phyloP scores from a whole-genome alignment of 306 rosid species.

The Cucumis hystrix region DNA sequence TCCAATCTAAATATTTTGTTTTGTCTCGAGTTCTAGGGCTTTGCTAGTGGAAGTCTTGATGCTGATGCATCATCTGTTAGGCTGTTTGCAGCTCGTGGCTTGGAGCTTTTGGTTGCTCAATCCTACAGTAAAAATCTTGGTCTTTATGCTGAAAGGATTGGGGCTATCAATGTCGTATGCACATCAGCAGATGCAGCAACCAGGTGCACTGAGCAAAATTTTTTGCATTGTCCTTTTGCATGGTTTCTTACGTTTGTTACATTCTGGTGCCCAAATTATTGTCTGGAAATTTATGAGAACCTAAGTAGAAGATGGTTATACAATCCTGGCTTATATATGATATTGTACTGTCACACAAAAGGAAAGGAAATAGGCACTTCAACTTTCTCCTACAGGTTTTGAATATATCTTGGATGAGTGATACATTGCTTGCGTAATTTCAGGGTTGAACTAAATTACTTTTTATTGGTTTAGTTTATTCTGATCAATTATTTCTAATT shows the following conservation, averaged over 20 bases:
- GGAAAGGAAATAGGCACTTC: background rate
- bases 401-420: background rate
- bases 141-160: slow-evolving; percentile 94
- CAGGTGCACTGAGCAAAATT: slow-evolving; percentile 33
- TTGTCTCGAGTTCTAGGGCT: slow-evolving; percentile 41
- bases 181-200: slow-evolving; percentile 73
- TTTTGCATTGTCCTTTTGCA: background rate
- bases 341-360: background rate
- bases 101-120: slow-evolving; percentile 91
- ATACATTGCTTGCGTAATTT: background rate
- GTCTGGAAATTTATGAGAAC: background rate
- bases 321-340: background rate
- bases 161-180: slow-evolving; percentile 83
- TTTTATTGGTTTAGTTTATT: background rate
- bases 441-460: background rate
- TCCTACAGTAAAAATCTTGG: slow-evolving; percentile 98
- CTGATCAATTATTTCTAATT: background rate
- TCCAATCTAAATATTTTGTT: background rate
- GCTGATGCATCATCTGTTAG: slow-evolving; percentile 82
- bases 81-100: slow-evolving; percentile 74
- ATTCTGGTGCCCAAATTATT: background rate
- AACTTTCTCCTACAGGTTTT: background rate
- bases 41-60: slow-evolving; percentile 99
- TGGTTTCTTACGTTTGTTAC: background rate
- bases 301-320: background rate